Percentiles rank a stretch among this genome's conserved stretches.
phyloP scores from a whole-genome alignment of 768 basidiomycete genomes.

The Lenzites betulinus region DNA sequence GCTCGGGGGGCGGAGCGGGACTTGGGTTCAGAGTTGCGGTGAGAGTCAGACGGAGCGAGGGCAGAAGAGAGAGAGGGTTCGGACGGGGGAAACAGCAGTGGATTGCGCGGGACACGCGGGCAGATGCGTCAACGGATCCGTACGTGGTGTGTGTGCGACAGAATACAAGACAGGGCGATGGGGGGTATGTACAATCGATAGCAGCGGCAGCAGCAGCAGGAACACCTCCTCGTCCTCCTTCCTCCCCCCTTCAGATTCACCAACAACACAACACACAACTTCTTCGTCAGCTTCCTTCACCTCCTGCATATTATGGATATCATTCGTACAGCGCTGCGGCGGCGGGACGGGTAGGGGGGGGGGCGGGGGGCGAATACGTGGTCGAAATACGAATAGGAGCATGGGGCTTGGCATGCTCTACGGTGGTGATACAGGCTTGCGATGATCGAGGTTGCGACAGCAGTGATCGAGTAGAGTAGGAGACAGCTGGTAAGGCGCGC shows the following conservation, averaged over 20 bases:
- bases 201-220: neutral
- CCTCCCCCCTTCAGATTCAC: slow-evolving; percentile 1
- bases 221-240: slow-evolving; percentile 2
- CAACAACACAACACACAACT: no score
- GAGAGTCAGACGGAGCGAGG: no score
- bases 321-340: slow-evolving; percentile 19
- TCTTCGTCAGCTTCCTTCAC: no score
- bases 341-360: neutral
- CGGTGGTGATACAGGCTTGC: slow-evolving; percentile 34
- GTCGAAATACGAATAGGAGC: slow-evolving; percentile 21
- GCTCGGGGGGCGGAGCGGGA: no score
- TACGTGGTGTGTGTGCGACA: slow-evolving; percentile 9
- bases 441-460: slow-evolving; percentile 25
- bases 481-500: slow-evolving; percentile 14
- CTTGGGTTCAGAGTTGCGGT: no score
- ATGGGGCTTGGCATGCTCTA: slow-evolving; percentile 17
- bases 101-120: slow-evolving; percentile 7
- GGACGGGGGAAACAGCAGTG: no score
- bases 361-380: slow-evolving; percentile 19
- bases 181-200: slow-evolving; percentile 27
- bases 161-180: slow-evolving; percentile 17
- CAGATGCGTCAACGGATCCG: slow-evolving; percentile 11
- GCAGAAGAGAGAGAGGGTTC: no score
- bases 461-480: slow-evolving; percentile 22
- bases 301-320: slow-evolving; percentile 6